A percentile compares a stretch with the other conserved stretches of the same genome.
Conservation (phyloP, 148 eudicot genomes). For the Camellia japonica region DNA sequence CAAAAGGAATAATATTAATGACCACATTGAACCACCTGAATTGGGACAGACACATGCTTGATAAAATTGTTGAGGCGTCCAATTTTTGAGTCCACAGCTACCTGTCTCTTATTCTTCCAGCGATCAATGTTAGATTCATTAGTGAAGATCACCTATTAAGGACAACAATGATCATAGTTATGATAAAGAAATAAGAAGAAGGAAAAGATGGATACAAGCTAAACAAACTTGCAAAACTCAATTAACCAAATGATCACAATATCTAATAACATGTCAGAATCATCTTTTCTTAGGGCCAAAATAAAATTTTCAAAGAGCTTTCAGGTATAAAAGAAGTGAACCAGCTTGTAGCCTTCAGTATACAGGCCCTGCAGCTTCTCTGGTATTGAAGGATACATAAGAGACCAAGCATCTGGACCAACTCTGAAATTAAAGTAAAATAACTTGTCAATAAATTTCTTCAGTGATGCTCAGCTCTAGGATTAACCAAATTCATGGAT, state of each 20-base stretch:
- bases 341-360: constrained; percentile 89
- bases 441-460: constrained; percentile 1
- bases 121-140: constrained; percentile 94
- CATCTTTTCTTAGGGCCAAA: neutral
- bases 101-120: constrained; percentile 91
- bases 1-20: neutral
- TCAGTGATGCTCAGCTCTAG: neutral
- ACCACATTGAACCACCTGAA: constrained; percentile 54
- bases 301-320: neutral
- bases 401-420: constrained; percentile 92
- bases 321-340: constrained; percentile 22
- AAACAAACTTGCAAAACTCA: neutral
- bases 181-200: neutral
- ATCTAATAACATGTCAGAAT: constrained; percentile 1
- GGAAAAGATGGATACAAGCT: neutral
- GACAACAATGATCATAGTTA: constrained; percentile 5
- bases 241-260: constrained; percentile 4
- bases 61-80: constrained; percentile 80
- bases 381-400: constrained; percentile 90
- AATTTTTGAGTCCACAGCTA: constrained; percentile 88
- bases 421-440: constrained; percentile 37
- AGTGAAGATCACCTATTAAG: constrained; percentile 72
- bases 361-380: constrained; percentile 77
- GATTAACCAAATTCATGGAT: neutral
- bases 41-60: constrained; percentile 68